phyloP scores from a whole-genome alignment of 2,329 filamentous ascomycete species.

The Aspergillus niger region DNA sequence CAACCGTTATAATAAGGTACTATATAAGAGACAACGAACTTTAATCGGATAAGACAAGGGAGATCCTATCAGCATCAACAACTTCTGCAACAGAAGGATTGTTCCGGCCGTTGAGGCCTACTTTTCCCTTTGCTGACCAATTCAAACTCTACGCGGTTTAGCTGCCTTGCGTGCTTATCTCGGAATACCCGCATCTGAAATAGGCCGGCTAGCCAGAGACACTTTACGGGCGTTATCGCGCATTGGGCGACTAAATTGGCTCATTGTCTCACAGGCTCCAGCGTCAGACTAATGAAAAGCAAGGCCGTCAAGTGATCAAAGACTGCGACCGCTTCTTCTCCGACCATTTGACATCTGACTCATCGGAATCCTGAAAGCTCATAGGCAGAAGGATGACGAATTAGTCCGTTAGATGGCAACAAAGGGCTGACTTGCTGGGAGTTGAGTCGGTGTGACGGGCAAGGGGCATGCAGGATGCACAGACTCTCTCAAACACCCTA shows the following conservation, averaged over 20 bases:
- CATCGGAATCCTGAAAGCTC: not conserved
- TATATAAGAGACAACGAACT: no score
- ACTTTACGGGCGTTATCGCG: not conserved
- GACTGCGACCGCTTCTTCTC: conserved; percentile 1
- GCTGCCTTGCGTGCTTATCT: conserved; percentile 9
- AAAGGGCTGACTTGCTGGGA: not conserved
- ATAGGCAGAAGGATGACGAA: conserved; percentile 4
- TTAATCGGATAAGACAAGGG: no score
- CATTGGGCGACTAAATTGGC: not conserved
- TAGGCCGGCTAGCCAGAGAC: not conserved
- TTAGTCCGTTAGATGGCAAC: not conserved
- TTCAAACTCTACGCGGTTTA: not conserved
- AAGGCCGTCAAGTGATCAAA: conserved; percentile 7
- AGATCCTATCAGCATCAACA: no score
- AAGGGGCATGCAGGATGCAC: conserved; percentile 9
- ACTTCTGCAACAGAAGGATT: not conserved
- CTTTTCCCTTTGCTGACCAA: not conserved
- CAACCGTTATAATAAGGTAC: no score
- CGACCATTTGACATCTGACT: not conserved
- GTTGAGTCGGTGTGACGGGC: conserved; percentile 10
- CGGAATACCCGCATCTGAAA: not conserved
- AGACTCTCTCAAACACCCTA: conserved; percentile 2
- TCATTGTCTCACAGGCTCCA: not conserved
- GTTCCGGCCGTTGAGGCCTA: not conserved
- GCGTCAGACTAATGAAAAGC: not conserved